Conservation (phyloP, 352 stramenopile species). For the Pythium inflatum region DNA sequence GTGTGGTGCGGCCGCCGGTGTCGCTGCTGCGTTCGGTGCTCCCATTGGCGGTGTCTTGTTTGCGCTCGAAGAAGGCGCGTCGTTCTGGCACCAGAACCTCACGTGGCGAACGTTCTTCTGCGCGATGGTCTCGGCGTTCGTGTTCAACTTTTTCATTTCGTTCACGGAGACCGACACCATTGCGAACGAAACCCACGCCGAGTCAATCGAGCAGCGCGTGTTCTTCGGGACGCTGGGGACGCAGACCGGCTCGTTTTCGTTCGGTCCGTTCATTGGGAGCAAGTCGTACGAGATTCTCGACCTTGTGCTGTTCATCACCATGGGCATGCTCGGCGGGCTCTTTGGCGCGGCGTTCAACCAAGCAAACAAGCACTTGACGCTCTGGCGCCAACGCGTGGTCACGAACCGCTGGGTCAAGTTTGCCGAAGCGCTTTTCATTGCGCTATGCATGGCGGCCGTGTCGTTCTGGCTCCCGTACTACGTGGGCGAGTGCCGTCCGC, state of each 20-base stretch:
- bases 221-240: conserved; percentile 75
- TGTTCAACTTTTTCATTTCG: conserved; percentile 87
- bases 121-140: conserved; percentile 92
- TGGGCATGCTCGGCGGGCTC: conserved; percentile 97
- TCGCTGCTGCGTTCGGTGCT: conserved; percentile 97
- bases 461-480: conserved; percentile 84
- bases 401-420: conserved; percentile 73
- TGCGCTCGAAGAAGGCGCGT: conserved; percentile 97
- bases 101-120: conserved; percentile 98
- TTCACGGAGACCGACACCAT: conserved; percentile 62
- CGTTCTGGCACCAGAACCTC: conserved; percentile 98
- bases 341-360: conserved; percentile 97
- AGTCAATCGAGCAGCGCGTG: conserved; percentile 36
- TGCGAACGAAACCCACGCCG: conserved; percentile 29
- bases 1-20: conserved; percentile 96
- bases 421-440: conserved; percentile 66
- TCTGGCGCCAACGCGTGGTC: conserved; percentile 69
- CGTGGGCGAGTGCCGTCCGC: conserved; percentile 66
- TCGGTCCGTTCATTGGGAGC: conserved; percentile 87
- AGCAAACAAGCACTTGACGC: conserved; percentile 93
- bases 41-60: conserved; percentile 99
- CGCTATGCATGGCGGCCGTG: conserved; percentile 58
- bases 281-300: conserved; percentile 96
- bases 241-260: conserved; percentile 83
- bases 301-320: conserved; percentile 95